Percentiles rank a stretch among this genome's conserved stretches.
Conservation (phyloP, 1,284 basidiomycete species). For the Phenoliferia sp. region DNA sequence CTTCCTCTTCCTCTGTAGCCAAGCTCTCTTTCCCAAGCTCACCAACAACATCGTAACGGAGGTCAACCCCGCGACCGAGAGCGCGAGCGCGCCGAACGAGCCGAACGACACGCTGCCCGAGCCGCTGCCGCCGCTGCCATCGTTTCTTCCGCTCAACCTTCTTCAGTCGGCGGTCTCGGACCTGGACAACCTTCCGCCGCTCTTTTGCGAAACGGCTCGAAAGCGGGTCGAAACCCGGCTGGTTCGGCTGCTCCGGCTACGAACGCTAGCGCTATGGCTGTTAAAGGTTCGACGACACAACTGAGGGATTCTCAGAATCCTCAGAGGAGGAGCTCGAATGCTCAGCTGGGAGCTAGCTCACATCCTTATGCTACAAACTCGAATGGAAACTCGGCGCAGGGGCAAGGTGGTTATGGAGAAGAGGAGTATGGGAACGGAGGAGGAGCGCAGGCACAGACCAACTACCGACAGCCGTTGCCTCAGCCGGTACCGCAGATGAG, state of each 20-base stretch:
- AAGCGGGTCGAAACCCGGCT: conserved; percentile 53
- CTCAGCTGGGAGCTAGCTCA: conserved; percentile 1
- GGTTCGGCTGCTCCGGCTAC: conserved; percentile 43
- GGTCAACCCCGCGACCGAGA: conserved; percentile 40
- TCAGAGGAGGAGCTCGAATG: background rate
- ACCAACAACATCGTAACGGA: conserved; percentile 31
- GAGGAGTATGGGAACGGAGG: conserved; percentile 6
- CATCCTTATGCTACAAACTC: conserved; percentile 32
- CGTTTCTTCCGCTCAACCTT: conserved; percentile 19
- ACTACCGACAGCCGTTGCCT: conserved; percentile 3
- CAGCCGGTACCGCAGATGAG: conserved; percentile 28
- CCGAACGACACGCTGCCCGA: conserved; percentile 47
- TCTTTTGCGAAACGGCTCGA: conserved; percentile 62
- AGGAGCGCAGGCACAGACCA: background rate
- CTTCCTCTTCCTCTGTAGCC: conserved; percentile 27
- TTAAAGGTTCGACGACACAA: conserved; percentile 54
- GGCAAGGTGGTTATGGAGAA: conserved; percentile 3
- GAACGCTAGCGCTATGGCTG: conserved; percentile 64
- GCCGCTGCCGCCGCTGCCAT: conserved; percentile 39
- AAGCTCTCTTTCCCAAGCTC: conserved; percentile 39
- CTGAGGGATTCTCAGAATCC: no score
- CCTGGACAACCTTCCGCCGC: conserved; percentile 73
- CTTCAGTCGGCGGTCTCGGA: conserved; percentile 3
- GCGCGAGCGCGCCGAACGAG: conserved; percentile 43
- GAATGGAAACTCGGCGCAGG: no score